A percentile compares a stretch with the other conserved stretches of the same genome.
Conservation (phyloP, 306 rosid species). For the Amphicarpaea edgeworthii region DNA sequence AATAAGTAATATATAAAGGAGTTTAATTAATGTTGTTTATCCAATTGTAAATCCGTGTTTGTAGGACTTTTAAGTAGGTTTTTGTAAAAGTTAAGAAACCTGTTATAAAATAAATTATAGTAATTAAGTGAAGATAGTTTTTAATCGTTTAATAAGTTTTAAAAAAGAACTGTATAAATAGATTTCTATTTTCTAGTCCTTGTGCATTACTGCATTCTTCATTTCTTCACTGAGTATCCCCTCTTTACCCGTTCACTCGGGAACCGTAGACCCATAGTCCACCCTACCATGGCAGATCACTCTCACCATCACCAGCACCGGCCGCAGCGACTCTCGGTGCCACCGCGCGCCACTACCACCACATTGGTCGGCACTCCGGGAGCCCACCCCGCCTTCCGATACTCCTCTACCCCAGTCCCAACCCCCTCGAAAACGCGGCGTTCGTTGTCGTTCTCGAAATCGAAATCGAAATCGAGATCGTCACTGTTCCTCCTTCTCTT, state of each 20-base stretch:
- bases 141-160: too few species aligned
- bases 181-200: too few species aligned
- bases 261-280: neutral
- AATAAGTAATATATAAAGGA: too few species aligned
- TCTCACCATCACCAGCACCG: constrained; percentile 75
- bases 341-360: constrained; percentile 56
- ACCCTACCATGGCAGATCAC: constrained; percentile 67
- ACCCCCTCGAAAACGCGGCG: constrained; percentile 75
- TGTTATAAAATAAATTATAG: too few species aligned
- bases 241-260: neutral
- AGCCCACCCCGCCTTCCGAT: constrained; percentile 52
- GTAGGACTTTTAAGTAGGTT: too few species aligned
- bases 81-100: too few species aligned
- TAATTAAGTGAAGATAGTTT: too few species aligned
- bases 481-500: constrained; percentile 77
- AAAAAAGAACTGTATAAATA: too few species aligned
- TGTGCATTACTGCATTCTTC: too few species aligned
- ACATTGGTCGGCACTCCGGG: constrained; percentile 47
- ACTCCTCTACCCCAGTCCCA: constrained; percentile 56
- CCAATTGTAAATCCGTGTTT: too few species aligned
- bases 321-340: constrained; percentile 80
- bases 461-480: constrained; percentile 57
- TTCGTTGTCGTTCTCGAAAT: constrained; percentile 50
- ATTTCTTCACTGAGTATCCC: too few species aligned
- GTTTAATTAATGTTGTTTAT: too few species aligned